Evolutionary conservation across 2,329 filamentous ascomycete species (phyloP).

Genomic region (Emmonsiellopsis sp.): DNA sequence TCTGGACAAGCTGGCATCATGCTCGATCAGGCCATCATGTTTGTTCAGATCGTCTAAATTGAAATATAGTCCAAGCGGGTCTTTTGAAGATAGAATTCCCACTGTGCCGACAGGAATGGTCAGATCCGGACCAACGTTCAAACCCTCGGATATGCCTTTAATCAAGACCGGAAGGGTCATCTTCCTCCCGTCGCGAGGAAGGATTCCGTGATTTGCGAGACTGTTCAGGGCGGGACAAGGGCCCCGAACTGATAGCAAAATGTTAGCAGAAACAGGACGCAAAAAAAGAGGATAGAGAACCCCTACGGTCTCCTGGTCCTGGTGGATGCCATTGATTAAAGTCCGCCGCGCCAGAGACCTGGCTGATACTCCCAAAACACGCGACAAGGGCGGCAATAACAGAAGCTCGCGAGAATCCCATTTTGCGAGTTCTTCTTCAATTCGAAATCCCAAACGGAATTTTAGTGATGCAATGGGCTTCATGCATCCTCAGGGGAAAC

Average conservation of each 20-base stretch:
- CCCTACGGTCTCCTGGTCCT: conserved; percentile 4
- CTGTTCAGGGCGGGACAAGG: conserved; percentile 25
- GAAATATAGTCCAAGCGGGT: conserved; percentile 13
- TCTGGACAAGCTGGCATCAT: conserved; percentile 26
- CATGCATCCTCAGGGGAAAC: too few species aligned
- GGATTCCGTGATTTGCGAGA: conserved; percentile 24
- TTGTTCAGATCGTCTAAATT: conserved; percentile 14
- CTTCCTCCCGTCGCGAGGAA: conserved; percentile 23
- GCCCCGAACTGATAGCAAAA: conserved; percentile 7
- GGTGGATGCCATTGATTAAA: conserved; percentile 5
- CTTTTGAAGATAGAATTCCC: conserved; percentile 14
- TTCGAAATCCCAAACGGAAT: not conserved
- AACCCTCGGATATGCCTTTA: conserved; percentile 13
- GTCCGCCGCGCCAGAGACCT: conserved; percentile 1
- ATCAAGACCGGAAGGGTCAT: conserved; percentile 20
- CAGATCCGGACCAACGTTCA: conserved; percentile 25
- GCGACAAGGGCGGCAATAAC: not conserved
- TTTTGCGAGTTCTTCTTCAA: not conserved
- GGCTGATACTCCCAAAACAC: not conserved
- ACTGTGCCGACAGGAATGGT: conserved; percentile 16
- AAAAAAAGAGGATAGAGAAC: not conserved
- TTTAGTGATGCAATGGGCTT: too few species aligned
- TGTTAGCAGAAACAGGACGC: not conserved
- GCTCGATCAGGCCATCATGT: conserved; percentile 28
- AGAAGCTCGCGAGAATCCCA: not conserved